Evolutionary conservation across 1,284 basidiomycete species (phyloP), one percentile per base, ranked within the genome.

Genomic region (Fistulinella cinereoalba): DNA sequence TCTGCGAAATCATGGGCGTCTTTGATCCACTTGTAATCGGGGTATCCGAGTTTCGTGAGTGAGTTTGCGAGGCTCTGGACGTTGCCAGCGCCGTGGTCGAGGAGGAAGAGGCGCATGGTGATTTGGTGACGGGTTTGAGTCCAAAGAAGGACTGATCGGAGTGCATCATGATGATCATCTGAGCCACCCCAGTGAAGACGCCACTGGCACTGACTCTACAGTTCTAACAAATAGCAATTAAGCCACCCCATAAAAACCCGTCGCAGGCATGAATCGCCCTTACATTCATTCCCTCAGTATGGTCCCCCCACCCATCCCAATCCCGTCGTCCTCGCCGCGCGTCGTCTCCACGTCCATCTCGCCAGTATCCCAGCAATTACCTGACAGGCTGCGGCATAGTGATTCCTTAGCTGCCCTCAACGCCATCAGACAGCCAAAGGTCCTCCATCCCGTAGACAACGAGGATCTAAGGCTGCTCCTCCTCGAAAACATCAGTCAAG

Each of bases 1-100:
- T 57, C 46, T n/a, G 53, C 51, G 66, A 99, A 92, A 69, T 99
- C 96, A 6, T 79, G 75, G n/a, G 87, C 82, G 24, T 77, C 72
- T 32, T 83, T 77, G 62, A 99, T 90, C 96, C 96, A 99, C 58
- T 86, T 78, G 69, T 97, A 99, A 16, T 60, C 62, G 8, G 81
- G 71, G 71, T 92, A 84, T 9, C 96, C 95, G 11, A 99, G 85
- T 58, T 83, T 84, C 41, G 72, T 81, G 59, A 99, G 81, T 3
- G 95, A 92, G 70, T 99, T 99, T 43, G 96, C 94, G 45, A 97
- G 82, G 64, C 88, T 92, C 66, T 90, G 84, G 38, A 97, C 94
- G 64, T 97, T 97, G 16, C 94, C 94, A 46, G 92, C 95, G 62
- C 94, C 94, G 65, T 97, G 97, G 68, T 97, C 95, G 57, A 97